Base-by-base conservation (phyloP, 495 filamentous ascomycete genomes). In the Amniculicola lignicola region DNA sequence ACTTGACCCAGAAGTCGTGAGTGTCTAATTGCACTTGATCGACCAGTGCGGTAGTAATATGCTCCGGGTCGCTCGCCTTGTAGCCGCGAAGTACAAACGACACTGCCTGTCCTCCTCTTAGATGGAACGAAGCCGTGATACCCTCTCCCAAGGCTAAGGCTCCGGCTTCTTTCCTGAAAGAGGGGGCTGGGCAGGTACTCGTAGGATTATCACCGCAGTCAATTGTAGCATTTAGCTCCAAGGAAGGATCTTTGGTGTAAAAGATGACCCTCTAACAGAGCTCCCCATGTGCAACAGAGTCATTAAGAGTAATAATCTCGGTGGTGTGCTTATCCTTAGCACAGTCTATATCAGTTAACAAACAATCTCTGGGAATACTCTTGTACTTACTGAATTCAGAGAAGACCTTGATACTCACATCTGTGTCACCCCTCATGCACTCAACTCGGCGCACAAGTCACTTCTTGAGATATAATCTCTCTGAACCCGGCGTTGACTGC, bases 361-460 rank as follows among this genome's bases (percentile, higher is more conserved):
- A n/a, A n/a, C n/a, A n/a, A n/a, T n/a, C n/a, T n/a, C n/a, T n/a
- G n/a, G n/a, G n/a, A n/a, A n/a, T n/a, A n/a, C n/a, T n/a, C n/a
- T n/a, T n/a, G n/a, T n/a, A n/a, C n/a, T n/a, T n/a, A 57, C 23
- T 58, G 36, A 58, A 58, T 1, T 36, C 83, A 4, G 85, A 84
- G 50, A 87, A 87, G 12, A 89, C 63, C 54, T 87, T 80, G 12
- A 88, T 72, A 31, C 82, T 76, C 74, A 87, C 57, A 23, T 80
- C 71, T 61, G 87, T 73, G 2, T 64, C 54, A 38, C 84, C 85
- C 41, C 85, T 76, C 37, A 83, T 80, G 53, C 85, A 89, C 51
- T 88, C 84, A 10, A 85, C 77, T 36, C 84, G 76, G 42, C 85
- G 75, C n/a, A 87, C 80, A 23, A 87, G 62, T 72, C 74, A 74